Evolutionary conservation across 73 alveolate species (phyloP).

Genomic region (Blepharisma stoltei): DNA sequence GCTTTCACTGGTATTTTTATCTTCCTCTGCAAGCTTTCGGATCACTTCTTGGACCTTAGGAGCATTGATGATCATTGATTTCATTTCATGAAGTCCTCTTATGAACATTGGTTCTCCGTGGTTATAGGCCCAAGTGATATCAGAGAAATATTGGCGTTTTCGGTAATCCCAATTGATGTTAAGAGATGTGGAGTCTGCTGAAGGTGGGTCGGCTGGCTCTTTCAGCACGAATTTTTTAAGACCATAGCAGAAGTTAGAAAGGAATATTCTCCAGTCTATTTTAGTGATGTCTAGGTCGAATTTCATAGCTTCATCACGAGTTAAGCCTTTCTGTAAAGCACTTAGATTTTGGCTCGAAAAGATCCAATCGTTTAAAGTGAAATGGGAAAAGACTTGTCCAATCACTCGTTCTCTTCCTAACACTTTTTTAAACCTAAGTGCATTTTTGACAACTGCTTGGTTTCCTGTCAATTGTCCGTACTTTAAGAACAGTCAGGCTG

Average conservation of each 20-base stretch:
- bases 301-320: slow-evolving; percentile 43
- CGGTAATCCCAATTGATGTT: slow-evolving; percentile 34
- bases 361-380: slow-evolving; percentile 73
- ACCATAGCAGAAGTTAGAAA: slow-evolving; percentile 73
- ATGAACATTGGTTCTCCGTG: slow-evolving; percentile 47
- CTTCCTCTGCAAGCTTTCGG: slow-evolving; percentile 43
- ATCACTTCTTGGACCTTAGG: slow-evolving; percentile 62
- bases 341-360: slow-evolving; percentile 48
- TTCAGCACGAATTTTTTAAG: slow-evolving; percentile 69
- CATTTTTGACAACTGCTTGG: slow-evolving; percentile 48
- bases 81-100: slow-evolving; percentile 47
- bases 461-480: slow-evolving; percentile 49
- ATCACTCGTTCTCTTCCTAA: slow-evolving; percentile 60
- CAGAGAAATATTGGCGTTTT: slow-evolving; percentile 52
- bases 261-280: slow-evolving; percentile 70
- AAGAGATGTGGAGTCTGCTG: slow-evolving; percentile 50
- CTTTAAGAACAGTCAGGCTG: slow-evolving; percentile 46
- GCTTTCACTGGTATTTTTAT: slow-evolving; percentile 35
- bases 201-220: slow-evolving; percentile 65
- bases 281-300: slow-evolving; percentile 63
- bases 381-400: slow-evolving; percentile 51
- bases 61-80: slow-evolving; percentile 40
- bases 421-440: slow-evolving; percentile 51
- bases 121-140: slow-evolving; percentile 57
- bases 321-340: slow-evolving; percentile 14